Conservation (phyloP, 2,329 filamentous ascomycete genomes). For the Talaromyces islandicus region DNA sequence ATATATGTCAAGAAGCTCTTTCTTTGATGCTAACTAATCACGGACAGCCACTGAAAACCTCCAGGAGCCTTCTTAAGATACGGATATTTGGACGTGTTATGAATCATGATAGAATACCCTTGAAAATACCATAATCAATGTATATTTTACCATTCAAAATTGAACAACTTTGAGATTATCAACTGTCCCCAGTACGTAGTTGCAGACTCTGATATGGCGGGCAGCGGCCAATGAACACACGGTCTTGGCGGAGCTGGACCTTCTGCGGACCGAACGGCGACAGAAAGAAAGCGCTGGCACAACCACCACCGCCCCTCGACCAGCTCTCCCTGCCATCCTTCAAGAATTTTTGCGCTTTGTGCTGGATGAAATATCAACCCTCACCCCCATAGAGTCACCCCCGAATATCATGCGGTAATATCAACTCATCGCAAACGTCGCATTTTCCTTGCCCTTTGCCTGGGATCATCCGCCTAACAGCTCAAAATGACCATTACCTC, state of each 20-base stretch:
- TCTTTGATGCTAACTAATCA: background rate
- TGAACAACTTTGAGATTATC: background rate
- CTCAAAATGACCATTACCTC: constrained; percentile 40
- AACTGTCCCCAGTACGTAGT: background rate
- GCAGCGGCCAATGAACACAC: background rate
- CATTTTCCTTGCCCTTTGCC: background rate
- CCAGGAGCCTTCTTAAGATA: constrained; percentile 63
- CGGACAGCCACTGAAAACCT: constrained; percentile 70
- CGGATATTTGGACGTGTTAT: background rate
- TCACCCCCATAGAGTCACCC: background rate
- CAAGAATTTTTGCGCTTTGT: background rate
- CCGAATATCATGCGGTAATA: background rate
- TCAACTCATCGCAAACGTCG: background rate
- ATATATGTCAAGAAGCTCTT: constrained; percentile 1
- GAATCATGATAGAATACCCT: constrained; percentile 11
- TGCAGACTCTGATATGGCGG: background rate
- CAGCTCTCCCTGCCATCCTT: background rate
- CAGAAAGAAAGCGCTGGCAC: background rate
- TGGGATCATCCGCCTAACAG: constrained; percentile 2
- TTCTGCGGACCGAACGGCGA: constrained; percentile 1
- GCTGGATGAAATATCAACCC: background rate
- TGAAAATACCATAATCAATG: background rate
- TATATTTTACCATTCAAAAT: background rate
- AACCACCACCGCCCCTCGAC: background rate
- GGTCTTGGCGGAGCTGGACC: constrained; percentile 9